Base-by-base conservation (phyloP, 306 rosid genomes). In the Acacia crassicarpa region DNA sequence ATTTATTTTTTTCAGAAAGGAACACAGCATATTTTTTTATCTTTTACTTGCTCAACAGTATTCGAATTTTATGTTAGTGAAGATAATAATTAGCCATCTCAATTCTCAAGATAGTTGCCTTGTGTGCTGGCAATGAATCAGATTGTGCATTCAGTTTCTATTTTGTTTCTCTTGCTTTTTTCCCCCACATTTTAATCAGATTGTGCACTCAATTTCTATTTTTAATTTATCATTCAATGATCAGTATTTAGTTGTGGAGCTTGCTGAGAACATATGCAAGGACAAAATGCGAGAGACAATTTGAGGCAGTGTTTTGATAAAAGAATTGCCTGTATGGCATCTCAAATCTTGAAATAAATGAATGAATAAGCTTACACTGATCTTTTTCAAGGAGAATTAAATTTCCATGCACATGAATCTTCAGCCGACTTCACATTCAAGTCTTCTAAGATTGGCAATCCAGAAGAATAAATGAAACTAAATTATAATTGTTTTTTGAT, bases 401-500 rank as follows among this genome's bases (percentile, higher is more conserved):
- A 49, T 48, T 49, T 72, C 44, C 77, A 16, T 73, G 41, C 12
- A n/a, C 49, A 80, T 71, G 76, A 83, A 59, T 78, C 76, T 66
- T 75, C 77, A 70, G 43, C 82, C 72, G 27, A 75, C 23, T 79
- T 15, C 79, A 75, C 75, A 78, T 23, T 62, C 72, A 9, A 59
- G 67, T 68, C 59, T 78, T 77, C 51, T 73, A n/a, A 77, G 77
- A 72, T 77, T 75, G 43, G 67, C 53, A 67, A 67, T 62, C 54
- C 43, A 69, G 82, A 81, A 75, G 79, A 86, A 81, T 62, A 77
- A 67, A 68, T 83, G 72, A 68, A 83, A 54, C 86, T 72, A 94
- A 22, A 95, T 93, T 86, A 93, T 93, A 80, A 92, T 63, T 14
- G 91, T 91, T 81, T 86, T 95, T 90, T 89, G 97, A 88, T 95